Conservation (phyloP, 1,284 basidiomycete genomes). For the Abortiporus biennis region DNA sequence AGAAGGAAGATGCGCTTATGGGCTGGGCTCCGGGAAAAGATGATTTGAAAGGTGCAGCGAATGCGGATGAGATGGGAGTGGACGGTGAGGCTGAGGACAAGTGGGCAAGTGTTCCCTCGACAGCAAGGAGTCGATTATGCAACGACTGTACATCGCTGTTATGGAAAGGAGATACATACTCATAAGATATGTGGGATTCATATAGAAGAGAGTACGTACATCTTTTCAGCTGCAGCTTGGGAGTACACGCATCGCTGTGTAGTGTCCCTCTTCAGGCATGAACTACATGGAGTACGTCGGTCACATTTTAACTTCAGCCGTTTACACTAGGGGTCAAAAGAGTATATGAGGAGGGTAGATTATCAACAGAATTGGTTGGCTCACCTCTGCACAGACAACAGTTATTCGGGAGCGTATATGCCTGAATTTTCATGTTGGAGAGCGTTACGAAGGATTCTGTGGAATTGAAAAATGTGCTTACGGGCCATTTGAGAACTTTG, state of each 20-base stretch:
- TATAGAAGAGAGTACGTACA: constrained; percentile 38
- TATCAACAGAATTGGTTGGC: constrained; percentile 14
- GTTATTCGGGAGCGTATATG: constrained; percentile 76
- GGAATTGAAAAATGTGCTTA: constrained; percentile 15
- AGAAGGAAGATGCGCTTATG: constrained; percentile 6
- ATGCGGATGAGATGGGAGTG: constrained; percentile 13
- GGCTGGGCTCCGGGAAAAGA: constrained; percentile 9
- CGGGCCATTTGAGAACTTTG: constrained; percentile 26
- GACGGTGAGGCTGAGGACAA: constrained; percentile 23
- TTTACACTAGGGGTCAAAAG: constrained; percentile 62
- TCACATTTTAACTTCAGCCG: constrained; percentile 80
- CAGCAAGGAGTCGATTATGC: constrained; percentile 66
- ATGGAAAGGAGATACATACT: constrained; percentile 1
- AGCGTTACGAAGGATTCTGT: constrained; percentile 2
- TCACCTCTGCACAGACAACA: constrained; percentile 75
- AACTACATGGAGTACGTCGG: constrained; percentile 65
- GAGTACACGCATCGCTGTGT: constrained; percentile 69
- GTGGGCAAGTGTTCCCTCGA: constrained; percentile 47
- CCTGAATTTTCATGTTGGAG: constrained; percentile 27
- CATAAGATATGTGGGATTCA: neutral
- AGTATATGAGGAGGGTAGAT: constrained; percentile 1
- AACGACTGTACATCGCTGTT: constrained; percentile 69
- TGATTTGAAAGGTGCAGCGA: constrained; percentile 18
- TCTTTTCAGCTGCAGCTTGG: constrained; percentile 75
- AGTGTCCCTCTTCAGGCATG: constrained; percentile 73